Base-by-base conservation (phyloP, 257 asterid genomes). In the Lavandula angustifolia region DNA sequence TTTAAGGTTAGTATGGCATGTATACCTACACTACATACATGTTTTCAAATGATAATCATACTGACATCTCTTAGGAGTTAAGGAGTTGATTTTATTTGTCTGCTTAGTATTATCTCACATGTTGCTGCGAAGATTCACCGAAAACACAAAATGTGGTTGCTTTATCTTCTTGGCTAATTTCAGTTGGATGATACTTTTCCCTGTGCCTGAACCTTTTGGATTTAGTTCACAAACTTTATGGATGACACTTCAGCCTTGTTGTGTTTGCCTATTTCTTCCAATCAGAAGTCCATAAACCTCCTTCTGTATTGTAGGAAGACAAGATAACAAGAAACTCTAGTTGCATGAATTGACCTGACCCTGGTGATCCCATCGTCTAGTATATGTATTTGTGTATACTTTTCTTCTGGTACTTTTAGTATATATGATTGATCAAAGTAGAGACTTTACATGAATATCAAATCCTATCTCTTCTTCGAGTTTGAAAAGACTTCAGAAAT, bases 1-100 rank as follows among this genome's bases (percentile, higher is more conserved):
- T 88, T 91, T 76, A 94, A 94, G 98, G 97, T 94, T 60, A 76
- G 90, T 73, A 54, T 12, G 48, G 11, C 1, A 4, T 42, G 48
- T 11, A 42, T 11, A 42, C 48, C 35, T 54, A 9, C 6, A 42
- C 38, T 61, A 22, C 3, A n/a, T 64, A 18, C 29, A 42, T 18
- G 16, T 27, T 55, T 64, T 42, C 7, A 1, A 10, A 42, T 53
- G 13, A 53, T 33, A 53, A 29, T 41, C 35, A 8, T 53, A 31
- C 35, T 53, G 9, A 27, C 49, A 47, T 34, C 22, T 54, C 22
- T 13, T 13, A 13, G 41, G 9, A 41, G 47, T n/a, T 66, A 29
- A 22, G 53, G 37, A 37, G 13, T 48, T 58, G 18, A 16, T 61
- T 75, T 52, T 56, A 56, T 27, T 33, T 60, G 59, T 44, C 41